Evolutionary conservation across 495 filamentous ascomycete species (phyloP).

Genomic region (Lepraria neglecta): DNA sequence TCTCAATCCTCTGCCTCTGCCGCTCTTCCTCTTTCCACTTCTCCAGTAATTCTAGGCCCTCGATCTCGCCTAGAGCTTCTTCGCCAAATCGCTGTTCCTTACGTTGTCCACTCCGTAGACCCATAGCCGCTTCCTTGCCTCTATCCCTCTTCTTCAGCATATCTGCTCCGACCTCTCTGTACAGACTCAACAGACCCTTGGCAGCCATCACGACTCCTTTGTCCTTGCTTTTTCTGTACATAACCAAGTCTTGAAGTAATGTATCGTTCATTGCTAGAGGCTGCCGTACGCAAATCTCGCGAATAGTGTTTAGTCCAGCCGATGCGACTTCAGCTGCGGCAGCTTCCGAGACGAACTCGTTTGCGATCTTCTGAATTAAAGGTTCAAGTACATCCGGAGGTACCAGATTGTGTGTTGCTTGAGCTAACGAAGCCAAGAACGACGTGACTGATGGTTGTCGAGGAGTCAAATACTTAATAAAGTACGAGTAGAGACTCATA

Average conservation of each 20-base stretch:
- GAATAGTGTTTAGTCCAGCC: constrained; percentile 88
- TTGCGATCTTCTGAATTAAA: constrained; percentile 88
- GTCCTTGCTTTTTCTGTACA: constrained; percentile 96
- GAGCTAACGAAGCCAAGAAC: constrained; percentile 86
- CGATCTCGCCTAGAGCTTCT: constrained; percentile 72
- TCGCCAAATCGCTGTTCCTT: constrained; percentile 72
- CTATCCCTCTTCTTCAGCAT: constrained; percentile 86
- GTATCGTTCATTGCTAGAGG: constrained; percentile 94
- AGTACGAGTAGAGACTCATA: constrained; percentile 79
- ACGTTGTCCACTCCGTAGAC: constrained; percentile 59
- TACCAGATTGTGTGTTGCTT: constrained; percentile 83
- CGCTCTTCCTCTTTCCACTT: constrained; percentile 90
- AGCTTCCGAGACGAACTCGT: constrained; percentile 95
- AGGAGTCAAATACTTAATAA: constrained; percentile 78
- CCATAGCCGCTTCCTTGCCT: constrained; percentile 88
- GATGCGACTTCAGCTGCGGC: constrained; percentile 84
- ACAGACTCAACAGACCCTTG: constrained; percentile 81
- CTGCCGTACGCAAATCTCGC: constrained; percentile 87
- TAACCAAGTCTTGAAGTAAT: constrained; percentile 88
- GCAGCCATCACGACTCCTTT: constrained; percentile 98
- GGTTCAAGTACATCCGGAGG: constrained; percentile 92
- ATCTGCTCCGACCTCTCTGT: constrained; percentile 80
- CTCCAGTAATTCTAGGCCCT: constrained; percentile 86
- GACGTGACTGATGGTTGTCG: constrained; percentile 90
- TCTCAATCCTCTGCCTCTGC: constrained; percentile 60